Base-by-base conservation (phyloP, 169 alveolate species). In the Toxoplasma gondii region DNA sequence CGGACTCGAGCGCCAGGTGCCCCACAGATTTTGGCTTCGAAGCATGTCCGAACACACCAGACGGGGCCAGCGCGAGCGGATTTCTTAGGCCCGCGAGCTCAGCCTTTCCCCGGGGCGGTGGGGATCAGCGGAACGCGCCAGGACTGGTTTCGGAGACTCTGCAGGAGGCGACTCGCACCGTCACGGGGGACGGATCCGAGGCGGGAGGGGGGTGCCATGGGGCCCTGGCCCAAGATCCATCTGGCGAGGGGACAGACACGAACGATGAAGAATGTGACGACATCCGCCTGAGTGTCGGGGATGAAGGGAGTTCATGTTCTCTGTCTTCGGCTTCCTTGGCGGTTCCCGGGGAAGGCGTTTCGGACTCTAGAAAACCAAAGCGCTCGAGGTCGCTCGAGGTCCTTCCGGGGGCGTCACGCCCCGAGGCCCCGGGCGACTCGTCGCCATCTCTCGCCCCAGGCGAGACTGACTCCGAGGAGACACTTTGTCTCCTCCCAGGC, bases 371-470 rank as follows among this genome's bases (percentile, higher is more conserved):
- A 27, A 64, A 64, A 31, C n/a, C 31, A 27, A 16, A 64, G 74
- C 34, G 74, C 9, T 16, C 74, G 74, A 64, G 74, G 5, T 22
- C 84, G 43, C 44, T 31, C 49, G 45, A 7, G n/a, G 84, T 5
- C 36, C 41, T n/a, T 69, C 41, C 81, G 31, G 81, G 58, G 58
- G 58, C 58, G 58, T 7, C 58, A 49, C 22, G 58, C 74, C n/a
- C 74, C 24, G 74, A 7, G 86, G 29, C n/a, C 19, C 45, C 86
- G 27, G 86, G 2, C 10, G 86, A 78, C 45, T 78, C 86, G 49
- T 78, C 86, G 7, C 86, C 86, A 4, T 78, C 86, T 19, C 86
- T 78, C 39, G 86, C 86, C 45, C 86, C 86, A 17, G 45, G 45
- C 44, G 86, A 78, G 45, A 10, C 86, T 4, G 74, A 64, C 34